phyloP scores from a whole-genome alignment of 371 early-diverging fungal species.

The Basidiobolus meristosporus region DNA sequence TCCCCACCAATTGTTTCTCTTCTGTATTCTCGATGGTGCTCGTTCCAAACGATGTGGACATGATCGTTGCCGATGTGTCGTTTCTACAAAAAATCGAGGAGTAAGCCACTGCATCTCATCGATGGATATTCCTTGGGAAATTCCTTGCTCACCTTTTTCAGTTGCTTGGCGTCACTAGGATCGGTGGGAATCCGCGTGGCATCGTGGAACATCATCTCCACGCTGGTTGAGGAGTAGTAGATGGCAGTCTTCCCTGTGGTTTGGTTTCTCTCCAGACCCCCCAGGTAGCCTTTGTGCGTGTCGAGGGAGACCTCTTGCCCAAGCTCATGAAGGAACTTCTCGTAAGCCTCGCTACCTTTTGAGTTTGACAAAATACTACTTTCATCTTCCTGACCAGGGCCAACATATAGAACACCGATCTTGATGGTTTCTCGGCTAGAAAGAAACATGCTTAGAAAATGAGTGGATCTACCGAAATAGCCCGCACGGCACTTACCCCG shows the following conservation, averaged over 20 bases:
- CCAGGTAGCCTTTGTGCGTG: slow-evolving; percentile 69
- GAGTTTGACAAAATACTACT: slow-evolving; percentile 59
- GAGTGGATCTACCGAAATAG: too few species aligned
- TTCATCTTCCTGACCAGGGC: slow-evolving; percentile 75
- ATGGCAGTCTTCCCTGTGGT: slow-evolving; percentile 59
- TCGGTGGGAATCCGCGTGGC: slow-evolving; percentile 79
- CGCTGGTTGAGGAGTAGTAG: slow-evolving; percentile 61
- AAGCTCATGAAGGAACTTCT: slow-evolving; percentile 62
- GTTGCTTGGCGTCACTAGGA: slow-evolving; percentile 48
- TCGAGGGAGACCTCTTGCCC: slow-evolving; percentile 74
- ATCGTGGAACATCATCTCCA: slow-evolving; percentile 88
- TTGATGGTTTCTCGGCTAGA: slow-evolving; percentile 61
- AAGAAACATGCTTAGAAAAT: not conserved
- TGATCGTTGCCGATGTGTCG: slow-evolving; percentile 96
- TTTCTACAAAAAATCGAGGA: slow-evolving; percentile 31
- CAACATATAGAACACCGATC: slow-evolving; percentile 82
- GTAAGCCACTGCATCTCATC: not conserved
- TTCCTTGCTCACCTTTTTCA: slow-evolving; percentile 47
- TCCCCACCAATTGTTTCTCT: slow-evolving; percentile 86
- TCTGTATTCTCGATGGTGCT: slow-evolving; percentile 63
- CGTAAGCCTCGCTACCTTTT: slow-evolving; percentile 40
- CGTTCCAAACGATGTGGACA: slow-evolving; percentile 94
- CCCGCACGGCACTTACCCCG: too few species aligned
- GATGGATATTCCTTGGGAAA: slow-evolving; percentile 5
- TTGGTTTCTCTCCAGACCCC: slow-evolving; percentile 64